Evolutionary conservation across 2,329 filamentous ascomycete species (phyloP).

Genomic region (Trichoderma asperellum): DNA sequence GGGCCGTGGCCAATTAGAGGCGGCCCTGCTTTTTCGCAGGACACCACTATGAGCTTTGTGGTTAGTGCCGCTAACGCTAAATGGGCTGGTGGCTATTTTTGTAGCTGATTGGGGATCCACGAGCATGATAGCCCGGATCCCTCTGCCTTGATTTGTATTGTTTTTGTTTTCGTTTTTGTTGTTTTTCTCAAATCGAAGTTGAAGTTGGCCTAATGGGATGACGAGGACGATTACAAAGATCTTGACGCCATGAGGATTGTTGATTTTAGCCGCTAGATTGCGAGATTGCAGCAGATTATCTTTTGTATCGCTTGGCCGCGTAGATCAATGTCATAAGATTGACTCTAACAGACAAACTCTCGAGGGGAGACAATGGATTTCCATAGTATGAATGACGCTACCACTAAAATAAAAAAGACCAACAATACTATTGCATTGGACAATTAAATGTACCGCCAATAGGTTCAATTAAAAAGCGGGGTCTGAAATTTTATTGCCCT

Average conservation of each 20-base stretch:
- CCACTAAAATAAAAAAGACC: too few species aligned
- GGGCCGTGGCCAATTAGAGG: constrained; percentile 18
- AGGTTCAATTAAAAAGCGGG: too few species aligned
- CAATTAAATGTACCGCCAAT: too few species aligned
- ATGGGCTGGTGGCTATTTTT: not conserved
- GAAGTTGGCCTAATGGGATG: not conserved
- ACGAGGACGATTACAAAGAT: not conserved
- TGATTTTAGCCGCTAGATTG: not conserved
- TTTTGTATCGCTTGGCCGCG: not conserved
- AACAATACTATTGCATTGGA: too few species aligned
- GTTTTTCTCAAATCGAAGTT: not conserved
- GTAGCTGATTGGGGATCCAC: constrained; percentile 10
- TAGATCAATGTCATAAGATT: not conserved
- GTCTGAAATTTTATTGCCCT: too few species aligned
- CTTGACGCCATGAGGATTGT: not conserved
- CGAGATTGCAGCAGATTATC: not conserved
- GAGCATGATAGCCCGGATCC: not conserved
- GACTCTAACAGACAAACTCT: not conserved
- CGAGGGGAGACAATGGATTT: not conserved
- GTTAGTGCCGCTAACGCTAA: not conserved
- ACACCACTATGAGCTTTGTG: not conserved
- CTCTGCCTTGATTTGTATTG: not conserved
- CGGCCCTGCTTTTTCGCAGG: not conserved
- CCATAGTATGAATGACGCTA: not conserved
- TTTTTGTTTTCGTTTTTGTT: not conserved